Conservation (phyloP, 495 filamentous ascomycete species). For the Annulohypoxylon bovei region DNA sequence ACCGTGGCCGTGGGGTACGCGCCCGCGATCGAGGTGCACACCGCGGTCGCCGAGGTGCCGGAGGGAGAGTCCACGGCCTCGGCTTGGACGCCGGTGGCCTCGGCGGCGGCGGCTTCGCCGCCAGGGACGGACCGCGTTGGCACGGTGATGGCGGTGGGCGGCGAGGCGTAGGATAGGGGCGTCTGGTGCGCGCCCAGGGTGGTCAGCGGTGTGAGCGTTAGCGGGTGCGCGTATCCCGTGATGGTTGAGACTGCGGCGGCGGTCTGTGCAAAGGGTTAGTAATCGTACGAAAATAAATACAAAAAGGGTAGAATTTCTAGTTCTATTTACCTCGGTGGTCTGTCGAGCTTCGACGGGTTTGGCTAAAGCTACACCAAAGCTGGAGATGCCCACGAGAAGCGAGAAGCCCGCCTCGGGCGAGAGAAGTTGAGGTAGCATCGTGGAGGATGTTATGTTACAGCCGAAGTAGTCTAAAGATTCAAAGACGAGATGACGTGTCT, state of each 20-base stretch:
- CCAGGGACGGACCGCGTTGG: constrained; percentile 2
- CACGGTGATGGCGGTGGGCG: constrained; percentile 41
- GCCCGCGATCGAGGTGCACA: constrained; percentile 41
- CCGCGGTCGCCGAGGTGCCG: neutral
- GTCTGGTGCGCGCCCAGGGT: constrained; percentile 32
- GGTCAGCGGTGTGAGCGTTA: constrained; percentile 36
- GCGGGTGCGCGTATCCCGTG: constrained; percentile 41
- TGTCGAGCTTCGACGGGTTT: constrained; percentile 27
- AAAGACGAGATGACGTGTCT: neutral
- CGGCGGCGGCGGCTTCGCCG: neutral
- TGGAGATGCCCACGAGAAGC: constrained; percentile 6
- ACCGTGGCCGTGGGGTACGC: constrained; percentile 37
- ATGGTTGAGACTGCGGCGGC: constrained; percentile 35
- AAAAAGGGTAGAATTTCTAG: neutral
- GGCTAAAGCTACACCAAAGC: constrained; percentile 16
- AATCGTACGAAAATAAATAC: neutral
- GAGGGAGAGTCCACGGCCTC: neutral
- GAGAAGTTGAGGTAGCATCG: constrained; percentile 14
- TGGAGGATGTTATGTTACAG: constrained; percentile 10
- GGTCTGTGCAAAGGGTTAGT: constrained; percentile 22
- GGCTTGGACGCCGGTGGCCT: constrained; percentile 2
- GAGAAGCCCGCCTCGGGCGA: constrained; percentile 14
- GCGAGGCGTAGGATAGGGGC: constrained; percentile 37
- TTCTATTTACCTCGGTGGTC: constrained; percentile 14
- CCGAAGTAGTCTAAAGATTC: neutral